Evolutionary conservation across 192 early-diverging fungal species (phyloP), one percentile per base, ranked within the genome.

Genomic region (Coemansia sp.): DNA sequence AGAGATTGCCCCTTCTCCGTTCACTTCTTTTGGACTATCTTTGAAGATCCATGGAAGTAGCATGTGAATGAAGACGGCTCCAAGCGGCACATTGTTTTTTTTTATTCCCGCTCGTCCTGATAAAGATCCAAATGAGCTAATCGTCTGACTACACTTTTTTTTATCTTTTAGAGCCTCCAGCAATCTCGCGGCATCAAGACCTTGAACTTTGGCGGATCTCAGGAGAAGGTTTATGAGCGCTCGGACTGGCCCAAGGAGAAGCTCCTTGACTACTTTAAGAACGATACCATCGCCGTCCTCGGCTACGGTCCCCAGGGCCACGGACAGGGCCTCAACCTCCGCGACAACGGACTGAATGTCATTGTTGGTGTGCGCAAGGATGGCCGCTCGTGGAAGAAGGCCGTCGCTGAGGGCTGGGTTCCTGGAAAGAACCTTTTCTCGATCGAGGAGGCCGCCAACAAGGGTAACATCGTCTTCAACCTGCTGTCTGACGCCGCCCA

Each of bases 251-350:
- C 96, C 80, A 89, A 90, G 76, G 92, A 92, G 49, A 98, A 98
- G 88, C 88, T 97, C 40, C 87, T 88, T 15, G 88, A 95, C 77
- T 91, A 93, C 71, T 97, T 98, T 84, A 91, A 89, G 86, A 91
- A 97, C 77, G 97, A 98, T 87, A 93, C 93, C 64, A 90, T 97
- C 67, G 87, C 94, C 51, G 90, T 95, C 63, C 89, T 98, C 73
- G 94, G 96, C 65, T 98, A 98, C 85, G 96, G 96, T 24, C 94
- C 96, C 43, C 95, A 96, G 85, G 96, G 96, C 52, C 94, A 92
- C 87, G 93, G 93, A 65, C 94, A 97, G 83, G 90, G 93, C 62
- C 90, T 95, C 68, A 97, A 97, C 91, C 86, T 95, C 76, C 92
- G 94, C 75, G 96, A 98, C 88, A 95, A 98, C 78, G 93, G 93